Evolutionary conservation across 225 moss, liverwort and hornwort species (phyloP).

Genomic region (Rhytidiadelphus loreus): DNA sequence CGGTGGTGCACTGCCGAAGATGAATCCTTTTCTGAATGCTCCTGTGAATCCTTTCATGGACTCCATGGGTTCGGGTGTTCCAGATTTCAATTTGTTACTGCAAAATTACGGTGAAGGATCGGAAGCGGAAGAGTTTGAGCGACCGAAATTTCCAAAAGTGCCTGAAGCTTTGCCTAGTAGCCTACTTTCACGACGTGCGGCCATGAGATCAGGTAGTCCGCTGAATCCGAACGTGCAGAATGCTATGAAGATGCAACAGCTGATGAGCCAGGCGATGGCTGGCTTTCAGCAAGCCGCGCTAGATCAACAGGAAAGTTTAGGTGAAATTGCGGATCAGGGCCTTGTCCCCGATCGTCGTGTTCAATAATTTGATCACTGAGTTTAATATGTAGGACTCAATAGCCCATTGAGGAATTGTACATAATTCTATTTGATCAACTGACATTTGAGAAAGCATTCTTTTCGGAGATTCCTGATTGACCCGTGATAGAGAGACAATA

Average conservation of each 20-base stretch:
- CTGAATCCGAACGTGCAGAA: slow-evolving; percentile 17
- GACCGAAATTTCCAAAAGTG: not conserved
- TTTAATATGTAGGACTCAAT: not conserved
- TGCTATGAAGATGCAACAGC: slow-evolving; percentile 19
- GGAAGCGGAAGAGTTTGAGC: slow-evolving; percentile 2
- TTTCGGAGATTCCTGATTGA: not conserved
- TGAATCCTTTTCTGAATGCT: slow-evolving; percentile 2
- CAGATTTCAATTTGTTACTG: not conserved
- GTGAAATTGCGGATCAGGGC: slow-evolving; percentile 4
- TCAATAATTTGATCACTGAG: not conserved
- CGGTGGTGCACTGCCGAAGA: not conserved
- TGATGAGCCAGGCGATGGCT: slow-evolving; percentile 25
- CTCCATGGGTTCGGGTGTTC: not conserved
- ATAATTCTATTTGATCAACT: not conserved
- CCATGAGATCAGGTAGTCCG: slow-evolving; percentile 4
- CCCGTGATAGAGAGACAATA: not conserved
- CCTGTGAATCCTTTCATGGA: not conserved
- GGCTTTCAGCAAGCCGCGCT: slow-evolving; percentile 7
- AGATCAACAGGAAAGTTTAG: slow-evolving; percentile 2
- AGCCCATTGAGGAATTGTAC: not conserved
- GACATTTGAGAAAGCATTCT: not conserved
- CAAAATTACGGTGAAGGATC: not conserved
- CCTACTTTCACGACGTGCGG: slow-evolving; percentile 16
- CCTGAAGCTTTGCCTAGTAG: not conserved
- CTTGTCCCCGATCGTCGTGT: not conserved